These are phyloP conservation scores for Phlebiopsis gigantea DNA, from an alignment of 768 basidiomycete species.

Conservation along the genomic window DNA sequence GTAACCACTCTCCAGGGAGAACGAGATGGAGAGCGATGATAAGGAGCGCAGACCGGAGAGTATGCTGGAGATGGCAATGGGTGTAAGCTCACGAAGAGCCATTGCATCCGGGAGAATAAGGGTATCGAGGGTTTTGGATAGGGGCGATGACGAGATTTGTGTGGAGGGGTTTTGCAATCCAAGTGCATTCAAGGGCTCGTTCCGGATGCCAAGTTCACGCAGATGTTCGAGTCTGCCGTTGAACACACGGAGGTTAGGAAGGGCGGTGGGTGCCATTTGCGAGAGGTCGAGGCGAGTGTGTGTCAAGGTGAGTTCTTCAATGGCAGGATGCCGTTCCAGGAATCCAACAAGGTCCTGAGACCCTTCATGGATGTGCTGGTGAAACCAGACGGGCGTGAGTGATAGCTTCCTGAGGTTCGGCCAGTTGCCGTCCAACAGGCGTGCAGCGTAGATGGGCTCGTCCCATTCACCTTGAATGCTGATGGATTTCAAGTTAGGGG, in stretches of 20 bases:
- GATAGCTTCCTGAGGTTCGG: conserved; percentile 54
- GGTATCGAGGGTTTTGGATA: conserved; percentile 37
- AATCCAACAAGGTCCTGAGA: conserved; percentile 62
- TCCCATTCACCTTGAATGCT: conserved; percentile 48
- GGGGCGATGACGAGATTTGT: conserved; percentile 26
- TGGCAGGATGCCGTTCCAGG: conserved; percentile 55
- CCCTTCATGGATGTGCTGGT: conserved; percentile 34
- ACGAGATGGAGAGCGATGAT: conserved; percentile 55
- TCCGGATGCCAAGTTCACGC: conserved; percentile 44
- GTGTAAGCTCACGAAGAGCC: conserved; percentile 61
- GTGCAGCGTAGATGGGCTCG: conserved; percentile 47
- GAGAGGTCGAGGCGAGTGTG: conserved; percentile 34
- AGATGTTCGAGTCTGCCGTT: conserved; percentile 64
- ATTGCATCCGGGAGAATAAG: conserved; percentile 64
- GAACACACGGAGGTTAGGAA: conserved; percentile 52
- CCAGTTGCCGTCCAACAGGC: conserved; percentile 60
- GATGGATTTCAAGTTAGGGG: conserved; percentile 64
- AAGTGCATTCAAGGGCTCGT: conserved; percentile 10
- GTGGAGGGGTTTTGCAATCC: conserved; percentile 8
- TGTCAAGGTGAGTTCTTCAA: conserved; percentile 30
- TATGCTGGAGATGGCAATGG: conserved; percentile 53
- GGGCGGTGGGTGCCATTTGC: conserved; percentile 38
- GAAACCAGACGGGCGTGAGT: conserved; percentile 63
- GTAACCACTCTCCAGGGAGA: conserved; percentile 63
- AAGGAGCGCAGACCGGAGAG: conserved; percentile 52